phyloP scores from a whole-genome alignment of 2,329 filamentous ascomycete species.

The Huntiella moniliformis region DNA sequence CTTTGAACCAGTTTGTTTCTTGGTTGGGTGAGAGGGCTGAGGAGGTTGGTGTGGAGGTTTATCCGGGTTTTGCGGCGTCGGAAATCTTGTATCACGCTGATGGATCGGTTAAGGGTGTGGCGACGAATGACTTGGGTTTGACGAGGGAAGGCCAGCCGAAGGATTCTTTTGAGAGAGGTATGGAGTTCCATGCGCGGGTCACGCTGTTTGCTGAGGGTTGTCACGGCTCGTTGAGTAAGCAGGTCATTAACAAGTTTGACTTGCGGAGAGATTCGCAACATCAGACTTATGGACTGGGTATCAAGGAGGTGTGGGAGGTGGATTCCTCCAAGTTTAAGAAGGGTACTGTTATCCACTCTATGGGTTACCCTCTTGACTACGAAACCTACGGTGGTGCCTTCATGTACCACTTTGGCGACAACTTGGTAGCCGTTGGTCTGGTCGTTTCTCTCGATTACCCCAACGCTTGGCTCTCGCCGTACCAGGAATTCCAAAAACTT shows the following conservation, averaged over 20 bases:
- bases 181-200: conserved; percentile 90
- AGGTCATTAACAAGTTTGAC: conserved; percentile 87
- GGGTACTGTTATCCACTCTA: conserved; percentile 68
- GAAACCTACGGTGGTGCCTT: conserved; percentile 95
- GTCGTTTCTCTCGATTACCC: conserved; percentile 89
- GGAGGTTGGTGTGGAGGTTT: conserved; percentile 87
- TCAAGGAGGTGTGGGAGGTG: conserved; percentile 97
- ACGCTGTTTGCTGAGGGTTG: conserved; percentile 91
- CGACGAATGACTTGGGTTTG: conserved; percentile 86
- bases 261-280: conserved; percentile 73
- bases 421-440: conserved; percentile 77
- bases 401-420: conserved; percentile 99
- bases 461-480: conserved; percentile 92
- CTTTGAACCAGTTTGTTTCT: conserved; percentile 82
- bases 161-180: conserved; percentile 81
- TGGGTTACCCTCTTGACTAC: conserved; percentile 77
- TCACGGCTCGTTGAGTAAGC: conserved; percentile 86
- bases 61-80: conserved; percentile 85
- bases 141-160: conserved; percentile 67
- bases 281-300: conserved; percentile 83
- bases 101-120: conserved; percentile 80
- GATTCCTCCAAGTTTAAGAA: conserved; percentile 80
- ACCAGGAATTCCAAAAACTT: conserved; percentile 93
- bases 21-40: conserved; percentile 96
- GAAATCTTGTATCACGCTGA: conserved; percentile 78